These are phyloP conservation scores for Urostyla sp. DNA, from an alignment of 73 alveolate species.

Conservation along the genomic window DNA sequence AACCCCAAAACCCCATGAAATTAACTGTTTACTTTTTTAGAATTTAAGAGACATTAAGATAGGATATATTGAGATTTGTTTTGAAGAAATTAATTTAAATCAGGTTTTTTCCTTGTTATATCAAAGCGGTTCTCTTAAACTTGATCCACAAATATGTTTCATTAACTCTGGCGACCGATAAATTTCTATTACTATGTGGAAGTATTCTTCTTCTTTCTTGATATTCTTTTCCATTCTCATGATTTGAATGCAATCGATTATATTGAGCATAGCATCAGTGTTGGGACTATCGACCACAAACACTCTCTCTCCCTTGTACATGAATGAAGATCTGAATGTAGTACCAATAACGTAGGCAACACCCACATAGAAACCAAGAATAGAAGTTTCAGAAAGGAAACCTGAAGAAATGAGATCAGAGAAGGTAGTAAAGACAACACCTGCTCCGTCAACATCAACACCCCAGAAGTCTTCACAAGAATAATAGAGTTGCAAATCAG, in stretches of 20 bases:
- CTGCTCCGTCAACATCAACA: conserved; percentile 8
- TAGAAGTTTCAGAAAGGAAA: conserved; percentile 30
- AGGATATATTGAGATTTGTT: too few species aligned
- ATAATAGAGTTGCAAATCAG: conserved; percentile 6
- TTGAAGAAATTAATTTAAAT: too few species aligned
- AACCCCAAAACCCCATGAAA: too few species aligned
- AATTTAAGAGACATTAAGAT: too few species aligned
- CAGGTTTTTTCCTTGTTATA: too few species aligned
- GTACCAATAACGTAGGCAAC: conserved; percentile 18
- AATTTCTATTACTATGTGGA: conserved; percentile 93
- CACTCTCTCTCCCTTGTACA: conserved; percentile 30
- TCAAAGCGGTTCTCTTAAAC: conserved; percentile 35
- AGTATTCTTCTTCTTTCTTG: conserved; percentile 88
- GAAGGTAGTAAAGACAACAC: conserved; percentile 10
- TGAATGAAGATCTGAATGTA: conserved; percentile 5
- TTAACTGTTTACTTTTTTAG: too few species aligned
- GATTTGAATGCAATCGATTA: conserved; percentile 24
- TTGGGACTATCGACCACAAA: conserved; percentile 14
- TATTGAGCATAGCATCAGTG: conserved; percentile 38
- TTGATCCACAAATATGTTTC: conserved; percentile 70
- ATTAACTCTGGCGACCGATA: conserved; percentile 96
- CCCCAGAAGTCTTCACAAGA: conserved; percentile 54
- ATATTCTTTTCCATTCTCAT: conserved; percentile 19
- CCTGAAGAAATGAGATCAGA: conserved; percentile 41
- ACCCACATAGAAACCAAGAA: conserved; percentile 44